Evolutionary conservation across 106 monocot genomes (phyloP), one percentile per base, ranked within the genome.

Genomic region (Dendrobium catenatum): DNA sequence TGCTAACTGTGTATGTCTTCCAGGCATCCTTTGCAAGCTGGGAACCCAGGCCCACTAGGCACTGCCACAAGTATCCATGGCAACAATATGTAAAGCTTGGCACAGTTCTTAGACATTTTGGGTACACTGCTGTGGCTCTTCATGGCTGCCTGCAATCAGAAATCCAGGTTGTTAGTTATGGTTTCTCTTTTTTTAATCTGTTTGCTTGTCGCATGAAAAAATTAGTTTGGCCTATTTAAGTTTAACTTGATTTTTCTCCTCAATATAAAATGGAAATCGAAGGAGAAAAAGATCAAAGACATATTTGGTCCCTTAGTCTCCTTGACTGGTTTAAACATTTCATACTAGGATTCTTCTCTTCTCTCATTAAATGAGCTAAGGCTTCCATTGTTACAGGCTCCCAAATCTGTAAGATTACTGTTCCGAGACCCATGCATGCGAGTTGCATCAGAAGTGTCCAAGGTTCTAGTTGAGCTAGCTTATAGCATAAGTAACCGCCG

Each of bases 21-120:
- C 79, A 94, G 93, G 93, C 93, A 81, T 20, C 72, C 20, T 94
- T 88, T 81, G 91, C 91, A 67, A 91, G 93, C 85, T 94, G 91
- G 91, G 93, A 94, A 77, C 91, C 91, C 29, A 88, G 93, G 68
- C 85, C 84, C 83, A 86, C 89, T 7, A 89, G 78, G 77, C 85
- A 89, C 78, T 89, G 89, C 55, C 82, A 88, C 77, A 89, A 66
- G 73, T 81, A 86, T 44, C 93, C 93, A 81, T 89, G 93, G 91
- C 79, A 88, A 64, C 87, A 85, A 33, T 91, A 91, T 67, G 91
- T 94, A 61, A 87, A 91, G 84, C 84, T 94, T 33, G 93, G 91
- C 42, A 79, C 86, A 51, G 86, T 80, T 33, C 87, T 94, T 9
- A 80, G 91, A 61, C 89, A 86, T 88, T 88, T 91, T 78, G 91